Conservation (phyloP, 2,329 filamentous ascomycete species). For the Akanthomyces lecanii region DNA sequence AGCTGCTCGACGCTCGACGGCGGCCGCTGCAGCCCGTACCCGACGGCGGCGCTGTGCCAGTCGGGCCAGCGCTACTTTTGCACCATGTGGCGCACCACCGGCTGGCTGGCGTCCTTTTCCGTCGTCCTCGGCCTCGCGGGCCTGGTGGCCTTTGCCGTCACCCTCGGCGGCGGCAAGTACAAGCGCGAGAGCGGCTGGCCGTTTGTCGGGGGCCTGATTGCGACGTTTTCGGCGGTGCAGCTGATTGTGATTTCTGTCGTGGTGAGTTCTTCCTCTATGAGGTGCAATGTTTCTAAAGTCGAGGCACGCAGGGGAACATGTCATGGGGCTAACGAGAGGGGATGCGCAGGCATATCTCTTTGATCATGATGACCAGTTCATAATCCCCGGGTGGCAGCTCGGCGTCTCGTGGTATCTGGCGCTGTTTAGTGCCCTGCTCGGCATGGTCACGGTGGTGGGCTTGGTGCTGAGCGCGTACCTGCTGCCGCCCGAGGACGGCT, state of each 20-base stretch:
- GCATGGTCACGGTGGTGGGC: constrained; percentile 50
- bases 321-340: not conserved
- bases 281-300: not conserved
- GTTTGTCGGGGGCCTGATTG: constrained; percentile 62
- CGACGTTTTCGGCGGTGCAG: constrained; percentile 63
- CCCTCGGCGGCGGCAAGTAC: constrained; percentile 73
- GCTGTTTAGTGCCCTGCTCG: constrained; percentile 51
- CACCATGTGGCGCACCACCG: constrained; percentile 83
- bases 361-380: constrained; percentile 79
- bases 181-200: constrained; percentile 81
- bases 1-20: constrained; percentile 69
- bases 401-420: constrained; percentile 75
- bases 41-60: constrained; percentile 31
- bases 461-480: constrained; percentile 64
- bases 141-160: constrained; percentile 73
- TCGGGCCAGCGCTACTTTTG: constrained; percentile 68
- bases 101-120: constrained; percentile 81
- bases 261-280: constrained; percentile 47
- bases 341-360: constrained; percentile 70
- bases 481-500: constrained; percentile 77
- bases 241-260: constrained; percentile 76
- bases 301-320: too few relatives aligned
- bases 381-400: constrained; percentile 72
- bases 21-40: constrained; percentile 49
- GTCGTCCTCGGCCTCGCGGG: constrained; percentile 77